Base-by-base conservation (phyloP, 805 yeast genomes). In the Starmera caribaea region DNA sequence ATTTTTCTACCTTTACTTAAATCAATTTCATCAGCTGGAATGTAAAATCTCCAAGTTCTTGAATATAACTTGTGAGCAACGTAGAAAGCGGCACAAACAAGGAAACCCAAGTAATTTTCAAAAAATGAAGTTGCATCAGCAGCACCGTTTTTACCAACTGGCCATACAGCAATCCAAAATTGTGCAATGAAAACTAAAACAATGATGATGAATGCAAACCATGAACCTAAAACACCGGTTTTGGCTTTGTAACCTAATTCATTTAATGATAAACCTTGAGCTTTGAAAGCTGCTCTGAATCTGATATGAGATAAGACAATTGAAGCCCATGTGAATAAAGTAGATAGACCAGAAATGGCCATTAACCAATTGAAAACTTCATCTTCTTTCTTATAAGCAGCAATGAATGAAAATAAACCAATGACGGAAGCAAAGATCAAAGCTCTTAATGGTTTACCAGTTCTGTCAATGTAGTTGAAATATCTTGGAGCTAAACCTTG, bases 111-210 rank as follows among this genome's bases (percentile, higher is more conserved):
- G 54, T 76, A 78, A 38, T 65, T 61, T 58, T 67, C 62, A 66
- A 78, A 77, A 59, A 79, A 79, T 38, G 55, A 58, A 28, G 55
- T 49, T 39, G 63, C 65, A 42, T 62, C 57, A 3, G 63, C 66
- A 40, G 54, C 58, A 33, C 51, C 54, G 50, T 47, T 55, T 17
- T 62, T 62, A 2, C 71, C 76, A 38, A 79, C 58, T 37, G 86
- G 83, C 53, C 66, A 76, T 38, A 78, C 57, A 8, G 83, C 80
- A 37, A 78, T 71, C 79, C 82, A 79, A 56, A 79, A 76, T 53
- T 77, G 83, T 3, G 78, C 81, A 38, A 71, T 58, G 21, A 78
- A 50, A 27, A 78, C 68, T 41, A 77, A 62, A 10, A 62, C 39
- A 54, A 76, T 72, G 46, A 79, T 58, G 11, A 63, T 38, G 12